Conservation (phyloP, 2,329 filamentous ascomycete species). For the Aspergillus costaricaensis region DNA sequence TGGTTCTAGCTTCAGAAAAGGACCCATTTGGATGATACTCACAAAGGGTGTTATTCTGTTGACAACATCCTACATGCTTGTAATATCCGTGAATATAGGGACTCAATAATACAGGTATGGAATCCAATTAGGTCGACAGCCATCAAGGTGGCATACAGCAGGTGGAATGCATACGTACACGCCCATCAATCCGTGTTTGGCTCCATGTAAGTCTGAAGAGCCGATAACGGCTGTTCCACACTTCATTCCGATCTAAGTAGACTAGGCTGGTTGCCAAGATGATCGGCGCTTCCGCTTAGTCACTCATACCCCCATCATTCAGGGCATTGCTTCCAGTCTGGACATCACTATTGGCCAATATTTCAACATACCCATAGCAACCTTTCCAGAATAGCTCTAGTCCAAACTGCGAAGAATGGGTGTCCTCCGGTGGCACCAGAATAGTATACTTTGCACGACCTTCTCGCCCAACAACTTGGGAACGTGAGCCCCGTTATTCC, state of each 20-base stretch:
- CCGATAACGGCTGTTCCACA: background rate
- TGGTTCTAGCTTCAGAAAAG: background rate
- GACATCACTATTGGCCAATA: background rate
- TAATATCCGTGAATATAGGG: no score
- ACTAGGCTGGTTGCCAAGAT: background rate
- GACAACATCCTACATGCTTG: no score
- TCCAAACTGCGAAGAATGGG: background rate
- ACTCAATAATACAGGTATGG: no score
- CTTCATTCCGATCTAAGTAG: background rate
- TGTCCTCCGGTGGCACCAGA: background rate
- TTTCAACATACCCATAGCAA: no score
- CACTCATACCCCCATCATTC: background rate
- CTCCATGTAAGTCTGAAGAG: background rate
- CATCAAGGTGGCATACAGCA: no score
- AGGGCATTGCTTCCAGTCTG: background rate
- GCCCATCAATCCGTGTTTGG: background rate
- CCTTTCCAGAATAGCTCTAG: background rate
- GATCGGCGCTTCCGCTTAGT: slow-evolving; percentile 1
- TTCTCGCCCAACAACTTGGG: background rate
- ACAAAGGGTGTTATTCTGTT: no score
- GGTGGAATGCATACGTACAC: background rate
- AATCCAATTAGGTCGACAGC: no score
- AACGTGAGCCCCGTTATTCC: background rate
- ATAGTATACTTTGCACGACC: background rate
- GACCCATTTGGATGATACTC: background rate